Evolutionary conservation across 2,329 filamentous ascomycete genomes (phyloP), one percentile per base, ranked within the genome.

Genomic region (Phyllosticta citriasiana): DNA sequence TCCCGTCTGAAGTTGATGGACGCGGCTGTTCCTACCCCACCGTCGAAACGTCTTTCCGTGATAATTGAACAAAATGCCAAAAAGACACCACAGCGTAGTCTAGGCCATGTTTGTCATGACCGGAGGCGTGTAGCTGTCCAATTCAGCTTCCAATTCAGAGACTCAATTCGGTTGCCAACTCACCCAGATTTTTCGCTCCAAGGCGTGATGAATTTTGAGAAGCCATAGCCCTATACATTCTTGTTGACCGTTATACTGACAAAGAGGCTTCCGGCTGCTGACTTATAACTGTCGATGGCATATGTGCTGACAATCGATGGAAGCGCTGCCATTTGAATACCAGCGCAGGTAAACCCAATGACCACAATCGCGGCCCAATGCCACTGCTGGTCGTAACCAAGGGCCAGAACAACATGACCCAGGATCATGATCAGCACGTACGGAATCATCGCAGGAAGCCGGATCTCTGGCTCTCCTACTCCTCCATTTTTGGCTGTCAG

Each of bases 241-340:
- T 86, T 86, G 67, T 84, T 84, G 54, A 86, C 82, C 0, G 83
- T 86, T 64, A 84, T 80, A 7, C 79, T 76, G 0, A 86, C 83
- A 68, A 86, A 83, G 55, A 86, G 73, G 2, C 77, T 79, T 2
- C 84, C 83, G 0, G 83, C 78, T 2, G 86, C 80, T 0, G 84
- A 82, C 71, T 86, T 87, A 71, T 87, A 87, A 61, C 78, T 81
- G 68, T 87, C 84, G 16, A 87, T 79, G 0, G 83, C 82, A 66
- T 86, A 86, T 2, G 76, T 84, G 35, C 76, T 81, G 4, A 75
- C 78, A 61, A 87, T 86, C 12, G 79, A 79, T 0, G 84, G 84
- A 12, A 87, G 71, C 0, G 82, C 83, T 2, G 83, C 79, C 16
- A 85, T 83, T 67, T 85, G 81, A 53, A 86, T 82, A 69, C 77